Percentiles rank a stretch among this genome's conserved stretches.
Evolutionary conservation across 176 grass and related monocot genomes (phyloP).

Genomic region (Musa troglodytarum): DNA sequence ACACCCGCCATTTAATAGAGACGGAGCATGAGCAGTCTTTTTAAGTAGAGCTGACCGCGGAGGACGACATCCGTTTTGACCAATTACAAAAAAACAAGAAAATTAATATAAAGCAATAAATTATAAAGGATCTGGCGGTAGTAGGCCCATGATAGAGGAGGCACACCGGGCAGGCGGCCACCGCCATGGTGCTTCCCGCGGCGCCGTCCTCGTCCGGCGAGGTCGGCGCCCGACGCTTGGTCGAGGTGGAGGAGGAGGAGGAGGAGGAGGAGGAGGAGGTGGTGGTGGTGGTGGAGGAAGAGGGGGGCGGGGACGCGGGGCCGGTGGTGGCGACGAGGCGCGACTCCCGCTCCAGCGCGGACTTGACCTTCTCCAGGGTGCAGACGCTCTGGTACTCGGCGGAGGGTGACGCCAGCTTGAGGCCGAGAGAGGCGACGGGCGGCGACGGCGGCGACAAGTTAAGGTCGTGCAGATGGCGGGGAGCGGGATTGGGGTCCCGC

Average conservation of each 20-base stretch:
- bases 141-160: no score
- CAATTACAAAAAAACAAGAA: no score
- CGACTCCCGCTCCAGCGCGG: conserved; percentile 51
- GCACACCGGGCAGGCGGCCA: conserved; percentile 74
- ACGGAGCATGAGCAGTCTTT: no score
- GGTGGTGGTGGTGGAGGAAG: conserved; percentile 30
- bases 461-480: neutral
- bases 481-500: conserved; percentile 15
- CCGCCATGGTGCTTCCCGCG: conserved; percentile 39
- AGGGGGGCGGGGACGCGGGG: neutral
- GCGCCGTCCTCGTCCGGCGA: neutral
- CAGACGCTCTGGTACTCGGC: conserved; percentile 71
- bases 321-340: conserved; percentile 13
- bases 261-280: conserved; percentile 28
- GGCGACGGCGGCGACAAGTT: neutral
- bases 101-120: no score
- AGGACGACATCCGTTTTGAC: no score
- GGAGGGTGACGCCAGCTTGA: neutral
- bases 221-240: conserved; percentile 31
- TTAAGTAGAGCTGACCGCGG: no score
- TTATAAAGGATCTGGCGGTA: no score
- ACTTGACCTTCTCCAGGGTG: conserved; percentile 82
- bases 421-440: neutral
- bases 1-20: neutral
- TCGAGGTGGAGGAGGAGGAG: neutral